Base-by-base conservation (phyloP, 768 basidiomycete species). In the Calocybe indica region DNA sequence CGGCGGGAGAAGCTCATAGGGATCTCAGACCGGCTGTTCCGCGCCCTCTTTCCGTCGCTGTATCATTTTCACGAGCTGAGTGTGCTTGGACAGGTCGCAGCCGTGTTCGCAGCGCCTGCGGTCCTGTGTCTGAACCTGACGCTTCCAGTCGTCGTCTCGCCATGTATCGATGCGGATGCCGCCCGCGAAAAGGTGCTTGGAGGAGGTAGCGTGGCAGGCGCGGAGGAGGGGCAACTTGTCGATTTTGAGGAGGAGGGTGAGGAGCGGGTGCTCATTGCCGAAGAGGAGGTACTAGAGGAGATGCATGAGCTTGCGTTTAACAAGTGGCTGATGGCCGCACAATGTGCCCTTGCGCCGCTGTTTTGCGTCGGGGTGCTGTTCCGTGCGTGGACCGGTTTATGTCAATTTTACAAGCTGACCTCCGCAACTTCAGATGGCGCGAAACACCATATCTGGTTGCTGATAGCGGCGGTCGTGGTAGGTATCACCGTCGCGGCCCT, bases 81-180 rank as follows among this genome's bases (percentile, higher is more conserved):
- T 12, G 54, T 83, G 43, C 55, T 85, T 8, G 86, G 85, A 0
- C 82, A 81, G 65, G 67, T 89, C 30, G 86, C 88, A 0, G 79
- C 84, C 0, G 54, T 95, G 22, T 76, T 96, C 47, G 91, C 92
- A 3, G 82, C 86, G 0, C 95, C 95, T 1, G 91, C 92, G 1
- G 82, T 99, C 1, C 69, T 96, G 63, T 71, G 75, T 3, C 68
- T 99, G 42, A 97, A 94, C 0, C 53, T 98, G 13, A 97, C 95
- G 0, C 70, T 98, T 7, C 93, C 93, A 4, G 94, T 99, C 9
- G 91, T 94, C 12, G 78, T 88, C 29, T 81, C 73, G 7, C 75
- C 79, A 3, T 82, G 82, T 55, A 57, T 69, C 2, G 53, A 55
- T 14, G 40, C 55, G 28, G 58, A 57, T 12, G 49, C 55, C 11